Base-by-base conservation (phyloP, 2,329 filamentous ascomycete genomes). In the Pseudogymnoascus sp. region DNA sequence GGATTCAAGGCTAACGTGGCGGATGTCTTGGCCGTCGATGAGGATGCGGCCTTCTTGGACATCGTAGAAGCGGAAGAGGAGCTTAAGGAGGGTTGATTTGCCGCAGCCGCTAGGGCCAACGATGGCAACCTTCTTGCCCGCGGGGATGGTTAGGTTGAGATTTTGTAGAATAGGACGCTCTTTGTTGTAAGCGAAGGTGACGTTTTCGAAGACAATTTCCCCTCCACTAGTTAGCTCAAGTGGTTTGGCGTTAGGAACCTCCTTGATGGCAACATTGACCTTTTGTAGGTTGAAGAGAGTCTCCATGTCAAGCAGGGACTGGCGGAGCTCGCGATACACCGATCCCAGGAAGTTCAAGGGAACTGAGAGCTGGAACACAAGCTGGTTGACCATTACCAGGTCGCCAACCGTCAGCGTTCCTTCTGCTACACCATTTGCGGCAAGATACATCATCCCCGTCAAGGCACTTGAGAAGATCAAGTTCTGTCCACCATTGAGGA, bases 301-400 rank as follows among this genome's bases (percentile, higher is more conserved):
- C 75, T 97, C 94, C 94, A 99, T 99, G 72, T 99, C 95, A 34
- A 99, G 80, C 47, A 99, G 80, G 20, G 91, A 96, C 76, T 99
- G 94, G 61, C 94, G 84, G 60, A 99, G 81, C 76, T 99, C 94
- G 67, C 94, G 88, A 73, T 99, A 99, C 11, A 99, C 93, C 12
- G 91, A 96, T n/a, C 94, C 94, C 3, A 99, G 79, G 74, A 99
- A 99, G 79, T 99, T 99, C 63, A 99, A 82, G 0, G 94, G 94
- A 3, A 99, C 91, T 0, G 91, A 97, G 5, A 99, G 86, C 75
- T 99, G 94, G 76, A 99, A 99, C 62, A 99, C 92, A 16, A 99
- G 86, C 78, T 97, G 94, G 74, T 99, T 99, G 67, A 99, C 91
- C 90, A 99, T 95, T 71, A 99, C 94, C 32, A 99, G 80, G 72